phyloP scores from a whole-genome alignment of 2,329 filamentous ascomycete species.

The Cladophialophora yegresii region DNA sequence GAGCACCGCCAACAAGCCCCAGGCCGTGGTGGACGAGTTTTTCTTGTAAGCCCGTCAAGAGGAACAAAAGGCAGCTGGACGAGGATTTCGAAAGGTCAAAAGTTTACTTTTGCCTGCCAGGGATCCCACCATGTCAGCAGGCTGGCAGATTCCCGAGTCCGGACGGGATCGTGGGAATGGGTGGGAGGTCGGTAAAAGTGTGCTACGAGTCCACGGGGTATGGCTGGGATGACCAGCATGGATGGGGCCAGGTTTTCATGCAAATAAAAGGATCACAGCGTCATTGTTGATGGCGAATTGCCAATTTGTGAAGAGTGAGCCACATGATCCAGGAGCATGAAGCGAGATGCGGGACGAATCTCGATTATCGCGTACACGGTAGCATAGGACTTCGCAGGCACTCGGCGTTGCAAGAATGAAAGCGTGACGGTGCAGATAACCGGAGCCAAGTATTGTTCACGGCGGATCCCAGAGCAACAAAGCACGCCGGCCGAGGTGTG shows the following conservation, averaged over 20 bases:
- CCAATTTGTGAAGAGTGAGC: conserved; percentile 8
- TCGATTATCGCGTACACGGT: conserved; percentile 20
- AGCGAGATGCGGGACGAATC: conserved; percentile 14
- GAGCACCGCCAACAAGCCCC: not conserved
- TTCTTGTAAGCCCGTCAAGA: not conserved
- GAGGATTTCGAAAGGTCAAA: not conserved
- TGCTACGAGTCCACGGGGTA: not conserved
- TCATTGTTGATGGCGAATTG: conserved; percentile 20
- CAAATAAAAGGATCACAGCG: conserved; percentile 16
- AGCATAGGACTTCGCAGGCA: not conserved
- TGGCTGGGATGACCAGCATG: conserved; percentile 11
- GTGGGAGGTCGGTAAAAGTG: not conserved
- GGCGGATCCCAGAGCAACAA: not conserved
- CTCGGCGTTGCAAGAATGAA: conserved; percentile 12
- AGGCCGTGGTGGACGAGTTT: not conserved
- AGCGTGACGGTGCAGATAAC: conserved; percentile 10
- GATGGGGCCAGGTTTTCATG: conserved; percentile 11
- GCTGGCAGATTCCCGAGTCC: not conserved
- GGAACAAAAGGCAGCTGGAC: not conserved
- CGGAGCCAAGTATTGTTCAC: not conserved
- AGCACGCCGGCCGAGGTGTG: not conserved
- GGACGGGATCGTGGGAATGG: not conserved
- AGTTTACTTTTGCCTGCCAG: not conserved
- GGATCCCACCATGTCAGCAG: conserved; percentile 9
- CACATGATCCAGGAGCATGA: conserved; percentile 15